These are phyloP conservation scores for Xylariaceae sp. DNA, from an alignment of 2,329 filamentous ascomycete genomes.

Conservation along the genomic window DNA sequence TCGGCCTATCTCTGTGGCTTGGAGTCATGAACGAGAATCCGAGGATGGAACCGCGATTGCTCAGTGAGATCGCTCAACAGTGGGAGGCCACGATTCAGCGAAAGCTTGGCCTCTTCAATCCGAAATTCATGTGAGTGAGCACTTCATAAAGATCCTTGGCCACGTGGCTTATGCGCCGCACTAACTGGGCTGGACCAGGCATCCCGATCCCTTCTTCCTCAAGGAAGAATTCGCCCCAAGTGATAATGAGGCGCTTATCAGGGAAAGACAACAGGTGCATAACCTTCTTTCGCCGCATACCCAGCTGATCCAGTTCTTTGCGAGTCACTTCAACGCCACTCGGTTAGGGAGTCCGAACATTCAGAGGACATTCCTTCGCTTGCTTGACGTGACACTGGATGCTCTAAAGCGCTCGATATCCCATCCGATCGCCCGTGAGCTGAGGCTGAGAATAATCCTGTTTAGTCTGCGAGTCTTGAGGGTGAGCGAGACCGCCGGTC, in stretches of 20 bases:
- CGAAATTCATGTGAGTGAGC: conserved; percentile 58
- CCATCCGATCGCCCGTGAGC: conserved; percentile 84
- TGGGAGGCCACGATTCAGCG: conserved; percentile 83
- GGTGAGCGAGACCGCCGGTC: conserved; percentile 61
- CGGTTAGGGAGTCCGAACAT: conserved; percentile 78
- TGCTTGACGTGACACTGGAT: conserved; percentile 73
- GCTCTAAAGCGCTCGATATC: conserved; percentile 64
- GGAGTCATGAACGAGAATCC: conserved; percentile 96
- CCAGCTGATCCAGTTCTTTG: conserved; percentile 79
- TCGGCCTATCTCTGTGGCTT: conserved; percentile 93
- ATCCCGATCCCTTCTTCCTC: conserved; percentile 82
- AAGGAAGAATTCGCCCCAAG: conserved; percentile 92
- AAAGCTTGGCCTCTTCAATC: conserved; percentile 75
- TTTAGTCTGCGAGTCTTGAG: conserved; percentile 75
- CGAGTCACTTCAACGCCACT: conserved; percentile 90
- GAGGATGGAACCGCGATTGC: conserved; percentile 74
- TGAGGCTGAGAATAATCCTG: conserved; percentile 83
- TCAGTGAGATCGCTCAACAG: conserved; percentile 81
- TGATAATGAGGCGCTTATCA: conserved; percentile 68
- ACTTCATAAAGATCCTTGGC: too few relatives aligned
- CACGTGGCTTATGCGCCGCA: too few relatives aligned
- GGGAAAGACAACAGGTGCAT: conserved; percentile 72
- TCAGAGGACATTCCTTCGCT: conserved; percentile 73
- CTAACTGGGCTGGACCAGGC: conserved; percentile 44
- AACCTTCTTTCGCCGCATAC: conserved; percentile 83